Percentiles rank a stretch among this genome's conserved stretches.
Conservation (phyloP, 495 filamentous ascomycete species). For the Penicillium coprophilum region DNA sequence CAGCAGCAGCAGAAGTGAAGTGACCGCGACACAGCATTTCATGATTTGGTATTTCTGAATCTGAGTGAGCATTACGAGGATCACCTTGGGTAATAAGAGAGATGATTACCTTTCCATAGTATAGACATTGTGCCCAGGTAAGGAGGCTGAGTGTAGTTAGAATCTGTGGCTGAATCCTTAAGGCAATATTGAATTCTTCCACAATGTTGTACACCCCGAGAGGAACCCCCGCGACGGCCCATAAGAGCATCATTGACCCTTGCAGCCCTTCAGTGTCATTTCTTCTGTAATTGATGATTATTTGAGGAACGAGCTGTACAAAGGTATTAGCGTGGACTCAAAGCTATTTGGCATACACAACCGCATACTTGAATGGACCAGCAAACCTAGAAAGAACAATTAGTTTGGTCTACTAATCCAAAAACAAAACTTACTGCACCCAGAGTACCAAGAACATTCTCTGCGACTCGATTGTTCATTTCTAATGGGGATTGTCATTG, state of each 20-base stretch:
- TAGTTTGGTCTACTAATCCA: not conserved
- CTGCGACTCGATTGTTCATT: constrained; percentile 55
- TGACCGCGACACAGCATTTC: constrained; percentile 43
- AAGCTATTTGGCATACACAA: not conserved
- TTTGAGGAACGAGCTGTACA: constrained; percentile 60
- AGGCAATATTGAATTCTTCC: constrained; percentile 58
- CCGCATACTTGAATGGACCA: constrained; percentile 53
- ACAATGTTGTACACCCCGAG: constrained; percentile 67
- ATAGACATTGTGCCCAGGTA: constrained; percentile 65
- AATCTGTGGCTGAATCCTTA: constrained; percentile 61
- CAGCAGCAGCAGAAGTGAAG: constrained; percentile 39
- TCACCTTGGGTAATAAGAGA: constrained; percentile 8
- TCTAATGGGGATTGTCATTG: not conserved
- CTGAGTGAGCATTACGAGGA: constrained; percentile 5
- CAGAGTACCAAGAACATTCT: constrained; percentile 57
- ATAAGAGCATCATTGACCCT: constrained; percentile 65
- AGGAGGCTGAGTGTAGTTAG: constrained; percentile 59
- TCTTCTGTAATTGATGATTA: constrained; percentile 61
- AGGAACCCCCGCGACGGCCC: constrained; percentile 63
- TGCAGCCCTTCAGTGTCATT: constrained; percentile 60
- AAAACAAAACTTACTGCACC: constrained; percentile 47
- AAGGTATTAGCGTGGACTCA: constrained; percentile 6
- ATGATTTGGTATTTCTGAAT: constrained; percentile 45
- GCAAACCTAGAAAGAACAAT: constrained; percentile 34
- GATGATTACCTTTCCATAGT: constrained; percentile 52